Conservation (phyloP, 148 eudicot genomes). For the Cornus kousa region DNA sequence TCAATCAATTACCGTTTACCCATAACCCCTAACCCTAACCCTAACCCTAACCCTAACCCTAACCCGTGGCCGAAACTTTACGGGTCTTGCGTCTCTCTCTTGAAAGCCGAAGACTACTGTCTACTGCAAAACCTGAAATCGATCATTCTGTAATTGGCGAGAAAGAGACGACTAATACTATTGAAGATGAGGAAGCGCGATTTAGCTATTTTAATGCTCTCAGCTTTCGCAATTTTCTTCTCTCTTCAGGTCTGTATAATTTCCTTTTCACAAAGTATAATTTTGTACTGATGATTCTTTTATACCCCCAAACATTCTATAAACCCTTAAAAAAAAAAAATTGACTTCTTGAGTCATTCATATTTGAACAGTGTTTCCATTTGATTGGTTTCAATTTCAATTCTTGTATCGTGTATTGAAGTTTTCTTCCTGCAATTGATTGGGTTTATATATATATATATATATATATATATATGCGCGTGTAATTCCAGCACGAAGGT, state of each 20-base stretch:
- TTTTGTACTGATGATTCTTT: not conserved
- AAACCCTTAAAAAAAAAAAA: not conserved
- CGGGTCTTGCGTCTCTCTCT: not conserved
- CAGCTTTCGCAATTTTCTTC: conserved; percentile 92
- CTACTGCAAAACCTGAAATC: not conserved
- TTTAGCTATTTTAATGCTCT: conserved; percentile 87
- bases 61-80: not conserved
- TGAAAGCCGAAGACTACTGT: not conserved
- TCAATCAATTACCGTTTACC: too few relatives aligned
- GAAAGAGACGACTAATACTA: conserved; percentile 1
- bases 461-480: not conserved
- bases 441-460: not conserved
- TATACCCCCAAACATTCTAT: not conserved
- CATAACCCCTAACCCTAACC: too few relatives aligned
- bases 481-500: conserved; percentile 69
- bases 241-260: conserved; percentile 76
- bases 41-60: not conserved
- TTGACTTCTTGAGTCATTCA: not conserved
- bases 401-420: not conserved
- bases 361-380: not conserved
- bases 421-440: not conserved
- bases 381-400: not conserved
- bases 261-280: not conserved
- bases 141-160: conserved; percentile 4
- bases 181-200: conserved; percentile 86